Base-by-base conservation (phyloP, 495 filamentous ascomycete genomes). In the Podospora pseudopauciseta region DNA sequence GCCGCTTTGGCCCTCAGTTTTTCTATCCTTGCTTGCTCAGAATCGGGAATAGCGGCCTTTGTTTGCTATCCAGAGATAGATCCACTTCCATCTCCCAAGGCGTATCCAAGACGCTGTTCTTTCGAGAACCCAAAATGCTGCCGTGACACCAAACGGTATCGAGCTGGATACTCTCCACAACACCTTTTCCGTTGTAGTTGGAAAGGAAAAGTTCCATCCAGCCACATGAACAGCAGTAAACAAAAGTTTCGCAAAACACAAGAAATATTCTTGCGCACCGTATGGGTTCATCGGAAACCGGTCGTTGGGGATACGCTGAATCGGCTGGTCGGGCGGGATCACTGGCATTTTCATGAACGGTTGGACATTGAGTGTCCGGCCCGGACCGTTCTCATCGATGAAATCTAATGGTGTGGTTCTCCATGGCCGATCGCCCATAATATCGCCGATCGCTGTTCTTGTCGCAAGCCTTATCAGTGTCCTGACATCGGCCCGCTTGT, bases 171-270 rank as follows among this genome's bases (percentile, higher is more conserved):
- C 63, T 9, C 65, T 63, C 80, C 78, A 81, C 7, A 79, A 53
- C 0, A 80, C 53, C 15, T 67, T 66, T 54, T 83, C 80, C 9
- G 61, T 39, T 15, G 49, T 23, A 3, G 77, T 79, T 0, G 78
- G 80, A 58, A 83, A 81, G 15, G 68, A 62, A 59, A 81, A 80
- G 59, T 80, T 74, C 78, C 81, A 82, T 5, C 69, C 78, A 4
- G 73, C 65, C n/a, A 78, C 66, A 61, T 82, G 79, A 9, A 81
- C 65, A 26, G 68, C 75, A 55, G 76, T 73, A 62, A 78, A 82
- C 11, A 72, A 15, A 1, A 72, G 56, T 7, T 62, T 70, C 16
- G 65, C 62, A 28, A 70, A 27, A 23, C 65, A 67, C 54, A 66
- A 18, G 27, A 61, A 53, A 27, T 57, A 69, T 23, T 70, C 71